Evolutionary conservation across 768 basidiomycete genomes (phyloP).

Genomic region (Hygrophoropsis aurantiaca): DNA sequence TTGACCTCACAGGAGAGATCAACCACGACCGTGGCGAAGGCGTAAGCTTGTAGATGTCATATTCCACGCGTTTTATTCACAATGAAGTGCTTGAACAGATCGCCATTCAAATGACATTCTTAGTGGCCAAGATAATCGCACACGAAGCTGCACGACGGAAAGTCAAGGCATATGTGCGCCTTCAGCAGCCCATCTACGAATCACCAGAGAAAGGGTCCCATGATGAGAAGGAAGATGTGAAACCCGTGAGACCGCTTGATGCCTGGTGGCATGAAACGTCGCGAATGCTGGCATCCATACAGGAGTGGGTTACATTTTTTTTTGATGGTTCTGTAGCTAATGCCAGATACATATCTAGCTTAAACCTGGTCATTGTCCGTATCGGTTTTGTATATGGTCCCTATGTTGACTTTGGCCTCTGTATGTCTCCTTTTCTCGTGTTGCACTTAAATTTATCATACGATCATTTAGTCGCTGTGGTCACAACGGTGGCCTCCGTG

Average conservation of each 20-base stretch:
- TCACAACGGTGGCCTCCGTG: constrained; percentile 73
- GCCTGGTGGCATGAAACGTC: constrained; percentile 90
- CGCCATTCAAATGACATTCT: constrained; percentile 74
- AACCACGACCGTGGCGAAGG: constrained; percentile 72
- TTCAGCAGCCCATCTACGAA: constrained; percentile 80
- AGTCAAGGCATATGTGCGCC: constrained; percentile 75
- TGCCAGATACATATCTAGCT: constrained; percentile 39
- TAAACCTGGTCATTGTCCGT: constrained; percentile 79
- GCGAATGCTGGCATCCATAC: constrained; percentile 70
- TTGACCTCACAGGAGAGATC: constrained; percentile 84
- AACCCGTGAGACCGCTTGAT: constrained; percentile 68
- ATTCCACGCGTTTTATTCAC: constrained; percentile 5
- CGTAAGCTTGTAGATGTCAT: constrained; percentile 39
- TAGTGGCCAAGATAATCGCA: constrained; percentile 65
- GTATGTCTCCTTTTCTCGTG: constrained; percentile 41
- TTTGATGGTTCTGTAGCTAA: constrained; percentile 1
- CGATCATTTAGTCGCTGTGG: constrained; percentile 49
- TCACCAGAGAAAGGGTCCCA: constrained; percentile 63
- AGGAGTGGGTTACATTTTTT: constrained; percentile 48
- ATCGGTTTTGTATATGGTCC: constrained; percentile 80
- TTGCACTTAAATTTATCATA: not conserved
- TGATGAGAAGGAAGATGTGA: constrained; percentile 72
- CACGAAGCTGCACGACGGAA: constrained; percentile 77
- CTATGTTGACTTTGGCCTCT: constrained; percentile 68
- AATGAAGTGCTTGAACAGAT: constrained; percentile 46